Evolutionary conservation across 768 basidiomycete genomes (phyloP).

Genomic region (Rhizopogon vulgaris): DNA sequence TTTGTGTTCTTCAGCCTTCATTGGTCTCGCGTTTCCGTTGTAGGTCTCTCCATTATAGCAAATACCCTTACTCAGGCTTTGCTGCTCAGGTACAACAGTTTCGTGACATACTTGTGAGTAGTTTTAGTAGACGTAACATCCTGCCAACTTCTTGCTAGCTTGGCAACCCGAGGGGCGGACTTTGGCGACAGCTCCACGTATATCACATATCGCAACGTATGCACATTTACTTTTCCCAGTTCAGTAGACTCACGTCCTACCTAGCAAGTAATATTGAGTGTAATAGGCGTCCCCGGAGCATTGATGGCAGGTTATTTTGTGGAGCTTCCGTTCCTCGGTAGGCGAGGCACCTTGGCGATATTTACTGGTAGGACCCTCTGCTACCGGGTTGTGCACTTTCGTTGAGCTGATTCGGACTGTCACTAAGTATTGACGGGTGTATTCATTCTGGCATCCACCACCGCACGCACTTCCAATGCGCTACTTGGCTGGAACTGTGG

Average conservation of each 20-base stretch:
- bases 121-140: background rate
- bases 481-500: constrained; percentile 56
- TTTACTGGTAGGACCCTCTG: constrained; percentile 35
- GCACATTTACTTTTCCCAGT: background rate
- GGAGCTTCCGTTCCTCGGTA: constrained; percentile 43
- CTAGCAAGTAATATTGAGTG: constrained; percentile 51
- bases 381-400: background rate
- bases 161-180: constrained; percentile 57
- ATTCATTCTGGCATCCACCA: constrained; percentile 54
- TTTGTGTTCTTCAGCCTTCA: constrained; percentile 42
- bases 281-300: constrained; percentile 53
- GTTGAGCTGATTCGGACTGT: background rate
- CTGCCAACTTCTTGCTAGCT: constrained; percentile 29
- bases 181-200: constrained; percentile 67
- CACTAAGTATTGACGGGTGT: constrained; percentile 42
- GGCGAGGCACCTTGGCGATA: constrained; percentile 46
- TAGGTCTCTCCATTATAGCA: constrained; percentile 20
- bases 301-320: constrained; percentile 49
- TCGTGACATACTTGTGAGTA: constrained; percentile 47
- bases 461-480: constrained; percentile 44
- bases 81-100: constrained; percentile 38
- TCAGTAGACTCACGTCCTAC: constrained; percentile 6
- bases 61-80: background rate
- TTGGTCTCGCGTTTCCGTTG: constrained; percentile 73
- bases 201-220: constrained; percentile 69